phyloP scores from a whole-genome alignment of 169 alveolate species.

The Plasmodium malariae region DNA sequence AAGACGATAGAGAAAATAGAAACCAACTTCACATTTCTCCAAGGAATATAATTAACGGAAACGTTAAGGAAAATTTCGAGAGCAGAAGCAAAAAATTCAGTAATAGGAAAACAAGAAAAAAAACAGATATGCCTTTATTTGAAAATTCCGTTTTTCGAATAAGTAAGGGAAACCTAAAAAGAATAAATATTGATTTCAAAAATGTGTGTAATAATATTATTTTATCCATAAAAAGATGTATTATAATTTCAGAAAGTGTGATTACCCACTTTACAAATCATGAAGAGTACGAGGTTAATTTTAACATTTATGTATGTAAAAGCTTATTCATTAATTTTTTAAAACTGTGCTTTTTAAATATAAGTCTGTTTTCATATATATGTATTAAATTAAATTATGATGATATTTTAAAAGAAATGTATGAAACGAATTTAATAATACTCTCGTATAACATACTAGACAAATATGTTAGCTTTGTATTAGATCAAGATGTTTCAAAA shows the following conservation, averaged over 20 bases:
- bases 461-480: slow-evolving; percentile 50
- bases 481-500: slow-evolving; percentile 31
- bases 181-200: slow-evolving; percentile 50
- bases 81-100: not conserved
- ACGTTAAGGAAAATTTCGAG: not conserved
- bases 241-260: slow-evolving; percentile 33
- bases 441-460: slow-evolving; percentile 47
- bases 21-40: too few relatives aligned
- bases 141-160: slow-evolving; percentile 54
- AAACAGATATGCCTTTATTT: slow-evolving; percentile 72
- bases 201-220: slow-evolving; percentile 38
- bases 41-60: not conserved
- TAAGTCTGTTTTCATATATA: slow-evolving; percentile 48
- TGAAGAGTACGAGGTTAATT: slow-evolving; percentile 36
- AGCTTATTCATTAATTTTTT: slow-evolving; percentile 58
- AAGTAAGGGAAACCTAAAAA: slow-evolving; percentile 7
- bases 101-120: slow-evolving; percentile 3
- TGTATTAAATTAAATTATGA: slow-evolving; percentile 54
- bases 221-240: slow-evolving; percentile 48
- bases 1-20: not conserved
- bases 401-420: slow-evolving; percentile 45
- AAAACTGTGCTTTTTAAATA: slow-evolving; percentile 26
- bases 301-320: slow-evolving; percentile 65
- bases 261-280: slow-evolving; percentile 22
- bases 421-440: slow-evolving; percentile 34